These are phyloP conservation scores for Symmetrospora coprosmae DNA, from an alignment of 768 basidiomycete species.

Conservation along the genomic window DNA sequence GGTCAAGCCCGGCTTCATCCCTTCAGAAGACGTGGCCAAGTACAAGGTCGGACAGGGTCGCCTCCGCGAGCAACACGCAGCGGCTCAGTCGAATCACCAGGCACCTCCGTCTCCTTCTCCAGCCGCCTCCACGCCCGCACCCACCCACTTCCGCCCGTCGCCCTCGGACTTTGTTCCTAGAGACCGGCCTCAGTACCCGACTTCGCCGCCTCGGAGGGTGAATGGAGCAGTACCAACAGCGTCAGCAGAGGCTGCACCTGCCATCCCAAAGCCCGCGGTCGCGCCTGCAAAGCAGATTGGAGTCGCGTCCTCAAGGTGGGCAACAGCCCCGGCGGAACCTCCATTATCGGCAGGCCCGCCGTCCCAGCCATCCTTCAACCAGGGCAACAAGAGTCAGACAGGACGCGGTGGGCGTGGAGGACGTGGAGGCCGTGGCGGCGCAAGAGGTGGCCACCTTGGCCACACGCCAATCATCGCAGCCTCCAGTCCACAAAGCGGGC, in stretches of 20 bases:
- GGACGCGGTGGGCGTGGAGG: neutral
- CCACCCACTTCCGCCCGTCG: neutral
- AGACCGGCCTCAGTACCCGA: neutral
- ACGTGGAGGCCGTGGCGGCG: neutral
- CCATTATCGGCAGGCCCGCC: neutral
- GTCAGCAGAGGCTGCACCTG: neutral
- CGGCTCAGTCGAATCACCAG: neutral
- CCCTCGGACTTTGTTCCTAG: constrained; percentile 5
- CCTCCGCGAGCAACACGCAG: neutral
- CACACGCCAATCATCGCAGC: neutral
- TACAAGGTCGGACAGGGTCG: constrained; percentile 4
- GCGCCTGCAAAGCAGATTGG: neutral
- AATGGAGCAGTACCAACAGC: neutral
- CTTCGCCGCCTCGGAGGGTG: neutral
- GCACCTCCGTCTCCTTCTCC: neutral
- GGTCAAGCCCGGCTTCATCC: constrained; percentile 3
- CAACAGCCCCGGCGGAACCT: neutral
- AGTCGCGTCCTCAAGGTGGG: neutral
- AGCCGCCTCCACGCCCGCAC: neutral
- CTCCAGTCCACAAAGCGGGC: neutral
- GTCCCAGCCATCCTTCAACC: too few species aligned
- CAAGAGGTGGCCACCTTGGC: neutral
- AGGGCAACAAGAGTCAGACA: neutral
- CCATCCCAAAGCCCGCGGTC: neutral
- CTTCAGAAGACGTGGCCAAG: constrained; percentile 15